phyloP scores from a whole-genome alignment of 179 eudicot genomes.

The Nepenthes alata region DNA sequence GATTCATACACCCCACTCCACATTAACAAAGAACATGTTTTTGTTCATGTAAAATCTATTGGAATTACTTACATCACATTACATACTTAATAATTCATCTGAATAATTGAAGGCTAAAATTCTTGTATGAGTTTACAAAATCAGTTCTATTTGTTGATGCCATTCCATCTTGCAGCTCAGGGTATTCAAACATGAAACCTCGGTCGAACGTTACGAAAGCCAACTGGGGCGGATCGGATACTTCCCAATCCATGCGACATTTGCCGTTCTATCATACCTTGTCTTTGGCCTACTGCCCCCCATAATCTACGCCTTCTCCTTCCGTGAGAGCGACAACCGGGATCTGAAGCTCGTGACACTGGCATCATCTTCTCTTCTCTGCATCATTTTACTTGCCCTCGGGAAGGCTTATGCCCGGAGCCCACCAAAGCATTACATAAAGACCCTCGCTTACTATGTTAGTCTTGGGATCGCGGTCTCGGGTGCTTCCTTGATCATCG shows the following conservation, averaged over 20 bases:
- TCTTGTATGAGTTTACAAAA: background rate
- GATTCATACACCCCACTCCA: no score
- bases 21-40: no score
- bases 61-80: no score
- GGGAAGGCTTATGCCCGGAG: slow-evolving; percentile 52
- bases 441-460: slow-evolving; percentile 32
- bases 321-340: slow-evolving; percentile 43
- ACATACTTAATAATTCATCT: no score
- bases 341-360: slow-evolving; percentile 49
- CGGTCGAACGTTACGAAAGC: slow-evolving; percentile 34
- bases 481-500: slow-evolving; percentile 53
- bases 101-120: no score
- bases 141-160: background rate
- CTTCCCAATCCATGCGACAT: slow-evolving; percentile 41
- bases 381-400: slow-evolving; percentile 37
- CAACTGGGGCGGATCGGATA: slow-evolving; percentile 54
- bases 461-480: slow-evolving; percentile 43
- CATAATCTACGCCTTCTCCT: slow-evolving; percentile 49
- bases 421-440: slow-evolving; percentile 37
- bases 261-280: slow-evolving; percentile 53
- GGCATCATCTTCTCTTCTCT: slow-evolving; percentile 41
- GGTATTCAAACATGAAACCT: slow-evolving; percentile 40
- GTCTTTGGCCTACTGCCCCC: slow-evolving; percentile 66
- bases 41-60: no score
- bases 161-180: slow-evolving; percentile 42